Conservation (phyloP, 345 rosid species). For the Erucastrum elatum region DNA sequence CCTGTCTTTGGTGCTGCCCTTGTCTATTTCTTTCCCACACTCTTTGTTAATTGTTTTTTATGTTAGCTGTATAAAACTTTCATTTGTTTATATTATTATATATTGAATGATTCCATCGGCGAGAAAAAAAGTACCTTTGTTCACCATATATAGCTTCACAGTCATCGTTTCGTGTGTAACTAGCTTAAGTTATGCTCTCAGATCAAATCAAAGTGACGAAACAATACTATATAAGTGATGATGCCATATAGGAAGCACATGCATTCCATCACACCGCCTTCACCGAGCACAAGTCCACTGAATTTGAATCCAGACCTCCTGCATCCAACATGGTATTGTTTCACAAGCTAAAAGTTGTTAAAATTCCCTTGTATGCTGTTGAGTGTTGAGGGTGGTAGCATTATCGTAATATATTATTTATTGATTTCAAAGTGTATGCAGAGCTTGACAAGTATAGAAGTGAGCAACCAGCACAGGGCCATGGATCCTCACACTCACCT, state of each 20-base stretch:
- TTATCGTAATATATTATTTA: conserved; percentile 44
- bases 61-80: conserved; percentile 27
- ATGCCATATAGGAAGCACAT: conserved; percentile 23
- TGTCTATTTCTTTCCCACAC: conserved; percentile 3
- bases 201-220: too few relatives aligned
- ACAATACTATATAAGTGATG: too few relatives aligned
- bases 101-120: too few relatives aligned
- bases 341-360: not conserved
- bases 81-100: conserved; percentile 38
- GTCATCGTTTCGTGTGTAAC: too few relatives aligned
- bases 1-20: conserved; percentile 38
- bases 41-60: conserved; percentile 25
- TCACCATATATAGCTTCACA: too few relatives aligned
- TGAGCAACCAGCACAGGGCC: conserved; percentile 51
- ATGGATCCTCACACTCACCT: conserved; percentile 50
- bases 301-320: conserved; percentile 78
- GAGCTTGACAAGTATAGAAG: conserved; percentile 60
- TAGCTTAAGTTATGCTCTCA: too few relatives aligned
- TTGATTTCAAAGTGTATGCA: conserved; percentile 73
- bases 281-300: conserved; percentile 50
- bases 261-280: conserved; percentile 46
- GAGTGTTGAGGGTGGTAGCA: not conserved
- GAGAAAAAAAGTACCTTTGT: too few relatives aligned
- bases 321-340: conserved; percentile 68
- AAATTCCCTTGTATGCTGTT: conserved; percentile 17